Conservation (phyloP, 179 eudicot species). For the Spergularia azorica region DNA sequence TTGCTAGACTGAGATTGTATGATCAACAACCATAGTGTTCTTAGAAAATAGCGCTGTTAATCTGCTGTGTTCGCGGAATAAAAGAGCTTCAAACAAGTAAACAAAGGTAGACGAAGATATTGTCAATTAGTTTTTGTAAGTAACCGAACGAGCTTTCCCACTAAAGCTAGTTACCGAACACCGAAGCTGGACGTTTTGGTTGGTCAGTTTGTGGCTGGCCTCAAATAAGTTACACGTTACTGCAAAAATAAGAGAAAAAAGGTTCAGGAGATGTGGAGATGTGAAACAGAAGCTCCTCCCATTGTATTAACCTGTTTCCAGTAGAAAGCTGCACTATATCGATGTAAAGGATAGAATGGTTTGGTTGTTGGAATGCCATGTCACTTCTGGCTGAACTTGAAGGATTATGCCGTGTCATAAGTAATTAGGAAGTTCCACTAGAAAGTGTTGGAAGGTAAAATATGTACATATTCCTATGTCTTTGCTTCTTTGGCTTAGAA, state of each 20-base stretch:
- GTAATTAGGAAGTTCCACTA: conserved; percentile 16
- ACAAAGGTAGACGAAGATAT: too few relatives aligned
- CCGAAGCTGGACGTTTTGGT: neutral
- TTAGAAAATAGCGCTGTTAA: neutral
- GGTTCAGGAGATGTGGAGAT: neutral
- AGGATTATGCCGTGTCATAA: conserved; percentile 17
- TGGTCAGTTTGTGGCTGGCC: neutral
- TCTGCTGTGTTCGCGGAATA: neutral
- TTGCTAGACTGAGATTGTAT: neutral
- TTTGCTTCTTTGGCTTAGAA: conserved; percentile 27
- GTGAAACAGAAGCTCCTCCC: neutral
- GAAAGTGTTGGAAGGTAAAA: conserved; percentile 20
- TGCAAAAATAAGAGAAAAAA: neutral
- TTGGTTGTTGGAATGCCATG: conserved; percentile 17
- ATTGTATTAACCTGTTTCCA: conserved; percentile 3
- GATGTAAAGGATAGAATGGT: neutral
- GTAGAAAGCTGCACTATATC: conserved; percentile 14
- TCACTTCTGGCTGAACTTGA: conserved; percentile 18
- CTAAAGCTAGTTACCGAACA: neutral
- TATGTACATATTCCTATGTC: conserved; percentile 27
- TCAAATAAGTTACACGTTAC: neutral
- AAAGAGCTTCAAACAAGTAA: neutral
- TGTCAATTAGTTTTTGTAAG: neutral
- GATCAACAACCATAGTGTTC: neutral
- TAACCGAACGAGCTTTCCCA: neutral